phyloP scores from a whole-genome alignment of 2,329 filamentous ascomycete genomes.

The Curvularia eragrostidis region DNA sequence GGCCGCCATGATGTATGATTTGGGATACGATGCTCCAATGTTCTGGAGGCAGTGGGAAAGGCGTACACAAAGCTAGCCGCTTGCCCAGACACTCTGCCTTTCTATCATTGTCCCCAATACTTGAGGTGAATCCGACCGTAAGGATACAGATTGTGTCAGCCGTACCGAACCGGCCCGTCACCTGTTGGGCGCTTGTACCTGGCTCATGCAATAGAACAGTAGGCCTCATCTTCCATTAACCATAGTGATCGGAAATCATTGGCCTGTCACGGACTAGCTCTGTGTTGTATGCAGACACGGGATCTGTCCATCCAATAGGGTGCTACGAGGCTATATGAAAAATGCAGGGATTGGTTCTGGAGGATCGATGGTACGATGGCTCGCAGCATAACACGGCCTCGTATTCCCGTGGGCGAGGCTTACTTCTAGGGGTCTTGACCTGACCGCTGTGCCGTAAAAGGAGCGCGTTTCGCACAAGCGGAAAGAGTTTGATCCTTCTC shows the following conservation, averaged over 20 bases:
- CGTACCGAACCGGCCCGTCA: slow-evolving; percentile 2
- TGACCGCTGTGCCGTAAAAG: not conserved
- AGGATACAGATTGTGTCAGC: slow-evolving; percentile 3
- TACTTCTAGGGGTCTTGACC: not conserved
- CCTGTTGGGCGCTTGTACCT: slow-evolving; percentile 4
- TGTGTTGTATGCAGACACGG: slow-evolving; percentile 8
- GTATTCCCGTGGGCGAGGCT: not conserved
- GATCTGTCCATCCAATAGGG: not conserved
- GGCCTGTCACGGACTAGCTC: not conserved
- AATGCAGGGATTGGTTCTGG: slow-evolving; percentile 6
- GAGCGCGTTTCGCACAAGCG: not conserved
- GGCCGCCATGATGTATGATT: slow-evolving; percentile 10
- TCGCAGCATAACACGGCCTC: not conserved
- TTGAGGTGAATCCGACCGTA: not conserved
- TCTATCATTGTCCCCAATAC: not conserved
- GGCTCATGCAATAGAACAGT: slow-evolving; percentile 6
- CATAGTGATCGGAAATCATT: slow-evolving; percentile 9
- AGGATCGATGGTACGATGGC: slow-evolving; percentile 3
- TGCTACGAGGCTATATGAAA: not conserved
- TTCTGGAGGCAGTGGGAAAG: not conserved
- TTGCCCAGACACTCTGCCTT: not conserved
- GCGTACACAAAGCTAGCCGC: not conserved
- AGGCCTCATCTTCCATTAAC: slow-evolving; percentile 1
- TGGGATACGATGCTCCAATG: not conserved
- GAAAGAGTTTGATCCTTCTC: not conserved